Percentiles rank a stretch among this genome's conserved stretches.
These are phyloP conservation scores for Boletus huronensis DNA, from an alignment of 768 basidiomycete species.

Conservation along the genomic window DNA sequence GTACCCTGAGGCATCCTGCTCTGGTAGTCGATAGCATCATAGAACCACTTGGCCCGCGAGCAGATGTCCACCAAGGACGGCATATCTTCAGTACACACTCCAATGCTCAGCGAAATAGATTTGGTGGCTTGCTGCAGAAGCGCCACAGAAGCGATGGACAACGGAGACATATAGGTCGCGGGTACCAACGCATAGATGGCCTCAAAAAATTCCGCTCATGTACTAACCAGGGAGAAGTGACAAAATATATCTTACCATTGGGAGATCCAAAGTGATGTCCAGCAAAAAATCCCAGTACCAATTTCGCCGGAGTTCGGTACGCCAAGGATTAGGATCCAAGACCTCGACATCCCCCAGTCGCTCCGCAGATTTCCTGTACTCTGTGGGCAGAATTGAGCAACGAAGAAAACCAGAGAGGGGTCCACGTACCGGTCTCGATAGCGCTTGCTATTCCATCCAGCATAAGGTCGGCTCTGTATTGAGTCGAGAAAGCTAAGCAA, in stretches of 20 bases:
- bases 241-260: slow-evolving; percentile 28
- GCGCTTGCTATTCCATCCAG: slow-evolving; percentile 36
- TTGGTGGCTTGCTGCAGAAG: slow-evolving; percentile 34
- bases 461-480: slow-evolving; percentile 34
- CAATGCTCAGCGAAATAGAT: slow-evolving; percentile 16
- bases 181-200: slow-evolving; percentile 22
- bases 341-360: slow-evolving; percentile 29
- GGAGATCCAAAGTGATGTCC: slow-evolving; percentile 30
- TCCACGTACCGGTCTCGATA: slow-evolving; percentile 30
- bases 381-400: slow-evolving; percentile 21
- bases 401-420: neutral
- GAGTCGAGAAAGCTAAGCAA: slow-evolving; percentile 35
- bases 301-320: slow-evolving; percentile 7
- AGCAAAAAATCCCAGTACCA: slow-evolving; percentile 39
- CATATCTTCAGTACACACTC: slow-evolving; percentile 3
- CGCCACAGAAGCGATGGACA: slow-evolving; percentile 32
- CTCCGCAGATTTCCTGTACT: slow-evolving; percentile 34
- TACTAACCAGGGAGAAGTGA: neutral
- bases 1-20: slow-evolving; percentile 16
- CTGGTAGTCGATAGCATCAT: slow-evolving; percentile 20
- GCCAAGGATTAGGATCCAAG: slow-evolving; percentile 27
- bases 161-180: slow-evolving; percentile 24
- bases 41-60: slow-evolving; percentile 18
- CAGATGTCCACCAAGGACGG: slow-evolving; percentile 13
- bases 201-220: slow-evolving; percentile 15